A percentile compares a stretch with the other conserved stretches of the same genome.
Evolutionary conservation across 257 asterid genomes (phyloP).

Genomic region (Solanum bukasovii): DNA sequence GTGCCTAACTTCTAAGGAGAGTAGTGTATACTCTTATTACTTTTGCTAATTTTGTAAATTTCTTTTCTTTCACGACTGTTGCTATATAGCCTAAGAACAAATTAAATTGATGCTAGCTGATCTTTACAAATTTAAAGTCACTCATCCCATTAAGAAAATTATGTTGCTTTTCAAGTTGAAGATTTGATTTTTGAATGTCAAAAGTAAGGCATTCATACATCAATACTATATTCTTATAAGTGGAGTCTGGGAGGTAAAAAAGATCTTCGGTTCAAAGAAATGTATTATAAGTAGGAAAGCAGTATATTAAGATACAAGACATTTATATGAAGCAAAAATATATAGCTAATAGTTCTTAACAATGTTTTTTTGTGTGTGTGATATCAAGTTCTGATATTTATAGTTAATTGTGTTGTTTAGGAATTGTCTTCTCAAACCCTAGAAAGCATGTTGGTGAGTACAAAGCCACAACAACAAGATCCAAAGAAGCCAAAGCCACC

Average conservation of each 20-base stretch:
- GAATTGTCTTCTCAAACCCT: slow-evolving; percentile 68
- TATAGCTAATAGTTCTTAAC: not conserved
- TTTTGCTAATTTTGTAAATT: not conserved
- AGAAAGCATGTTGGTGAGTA: slow-evolving; percentile 73
- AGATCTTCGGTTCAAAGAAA: not conserved
- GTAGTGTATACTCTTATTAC: not conserved
- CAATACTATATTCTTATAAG: not conserved
- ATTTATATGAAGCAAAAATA: not conserved
- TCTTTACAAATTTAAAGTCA: not conserved
- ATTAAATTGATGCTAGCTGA: not conserved
- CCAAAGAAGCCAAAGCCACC: slow-evolving; percentile 59
- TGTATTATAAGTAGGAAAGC: not conserved
- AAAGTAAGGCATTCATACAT: not conserved
- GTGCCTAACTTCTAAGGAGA: not conserved
- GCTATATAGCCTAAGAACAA: not conserved
- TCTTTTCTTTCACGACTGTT: not conserved
- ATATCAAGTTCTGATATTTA: not conserved
- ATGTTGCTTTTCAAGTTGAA: not conserved
- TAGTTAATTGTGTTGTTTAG: slow-evolving; percentile 15
- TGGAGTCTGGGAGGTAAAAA: not conserved
- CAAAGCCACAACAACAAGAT: slow-evolving; percentile 54
- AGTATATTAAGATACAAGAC: not conserved
- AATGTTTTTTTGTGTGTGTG: not conserved
- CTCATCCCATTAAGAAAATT: not conserved
- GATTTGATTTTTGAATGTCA: not conserved